Percentiles rank a stretch among this genome's conserved stretches.
These are phyloP conservation scores for Penicillium lividum DNA, from an alignment of 495 filamentous ascomycete genomes.

Conservation along the genomic window DNA sequence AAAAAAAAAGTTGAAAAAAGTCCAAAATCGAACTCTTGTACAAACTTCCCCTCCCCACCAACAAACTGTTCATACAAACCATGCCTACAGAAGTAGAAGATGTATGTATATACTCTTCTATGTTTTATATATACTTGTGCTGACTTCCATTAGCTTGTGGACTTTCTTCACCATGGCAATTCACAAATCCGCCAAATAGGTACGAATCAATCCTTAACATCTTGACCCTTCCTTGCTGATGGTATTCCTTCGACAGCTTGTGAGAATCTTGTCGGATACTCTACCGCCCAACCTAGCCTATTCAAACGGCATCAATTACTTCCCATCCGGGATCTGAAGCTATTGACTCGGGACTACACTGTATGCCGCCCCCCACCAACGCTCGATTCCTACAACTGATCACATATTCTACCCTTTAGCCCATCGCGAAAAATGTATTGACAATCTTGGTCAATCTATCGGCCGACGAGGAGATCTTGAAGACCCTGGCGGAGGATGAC, in stretches of 20 bases:
- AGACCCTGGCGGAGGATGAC: conserved; percentile 74
- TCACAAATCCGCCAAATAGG: conserved; percentile 78
- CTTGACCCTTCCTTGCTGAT: conserved; percentile 1
- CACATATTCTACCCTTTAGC: conserved; percentile 42
- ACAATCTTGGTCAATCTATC: conserved; percentile 93
- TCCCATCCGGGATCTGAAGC: conserved; percentile 84
- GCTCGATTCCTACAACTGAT: conserved; percentile 9
- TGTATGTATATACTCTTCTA: conserved; percentile 41
- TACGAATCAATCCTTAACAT: conserved; percentile 30
- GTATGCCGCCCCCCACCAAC: conserved; percentile 50
- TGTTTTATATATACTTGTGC: not conserved
- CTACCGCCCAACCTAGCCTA: conserved; percentile 69
- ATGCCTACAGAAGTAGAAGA: conserved; percentile 88
- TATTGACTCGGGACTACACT: conserved; percentile 78
- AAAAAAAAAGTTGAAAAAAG: conserved; percentile 12
- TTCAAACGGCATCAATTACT: conserved; percentile 81
- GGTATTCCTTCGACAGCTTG: conserved; percentile 52
- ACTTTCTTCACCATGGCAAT: conserved; percentile 88
- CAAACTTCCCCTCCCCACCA: not conserved
- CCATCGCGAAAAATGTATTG: conserved; percentile 88
- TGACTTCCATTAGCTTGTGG: conserved; percentile 66
- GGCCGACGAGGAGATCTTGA: conserved; percentile 70
- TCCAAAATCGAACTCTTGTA: not conserved
- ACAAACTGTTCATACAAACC: conserved; percentile 6
- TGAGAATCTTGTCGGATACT: conserved; percentile 85